Evolutionary conservation across 139 green algal species (phyloP).

Genomic region (Micractinium sp.): DNA sequence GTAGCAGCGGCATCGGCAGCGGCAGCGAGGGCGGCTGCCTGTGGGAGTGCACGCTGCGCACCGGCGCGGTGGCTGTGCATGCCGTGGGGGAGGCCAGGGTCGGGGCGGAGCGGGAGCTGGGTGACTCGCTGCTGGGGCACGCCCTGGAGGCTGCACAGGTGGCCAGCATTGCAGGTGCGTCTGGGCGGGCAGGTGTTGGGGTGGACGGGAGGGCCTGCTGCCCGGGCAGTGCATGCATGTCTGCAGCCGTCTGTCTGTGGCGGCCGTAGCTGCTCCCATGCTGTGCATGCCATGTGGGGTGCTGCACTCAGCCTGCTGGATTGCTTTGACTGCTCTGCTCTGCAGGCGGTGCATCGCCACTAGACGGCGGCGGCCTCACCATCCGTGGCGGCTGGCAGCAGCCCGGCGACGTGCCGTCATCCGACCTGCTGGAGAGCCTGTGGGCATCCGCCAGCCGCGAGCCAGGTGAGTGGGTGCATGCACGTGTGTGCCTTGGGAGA

Average conservation of each 20-base stretch:
- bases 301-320: neutral
- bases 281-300: neutral
- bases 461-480: neutral
- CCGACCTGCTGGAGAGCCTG: neutral
- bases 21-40: neutral
- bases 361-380: neutral
- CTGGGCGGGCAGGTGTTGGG: neutral
- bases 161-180: neutral
- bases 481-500: neutral
- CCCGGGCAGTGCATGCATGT: neutral
- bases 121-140: conserved; percentile 14
- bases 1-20: neutral
- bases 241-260: neutral
- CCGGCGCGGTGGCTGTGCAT: neutral
- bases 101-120: neutral
- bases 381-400: neutral
- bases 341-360: neutral
- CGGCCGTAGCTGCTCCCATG: too few species aligned
- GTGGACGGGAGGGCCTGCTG: neutral
- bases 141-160: neutral
- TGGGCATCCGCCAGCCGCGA: neutral
- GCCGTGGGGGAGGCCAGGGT: neutral
- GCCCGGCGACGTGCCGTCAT: neutral
- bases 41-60: neutral
- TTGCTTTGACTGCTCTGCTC: neutral